Evolutionary conservation across 1,284 basidiomycete genomes (phyloP), one percentile per base, ranked within the genome.

Genomic region (Ganoderma leucocontextum): DNA sequence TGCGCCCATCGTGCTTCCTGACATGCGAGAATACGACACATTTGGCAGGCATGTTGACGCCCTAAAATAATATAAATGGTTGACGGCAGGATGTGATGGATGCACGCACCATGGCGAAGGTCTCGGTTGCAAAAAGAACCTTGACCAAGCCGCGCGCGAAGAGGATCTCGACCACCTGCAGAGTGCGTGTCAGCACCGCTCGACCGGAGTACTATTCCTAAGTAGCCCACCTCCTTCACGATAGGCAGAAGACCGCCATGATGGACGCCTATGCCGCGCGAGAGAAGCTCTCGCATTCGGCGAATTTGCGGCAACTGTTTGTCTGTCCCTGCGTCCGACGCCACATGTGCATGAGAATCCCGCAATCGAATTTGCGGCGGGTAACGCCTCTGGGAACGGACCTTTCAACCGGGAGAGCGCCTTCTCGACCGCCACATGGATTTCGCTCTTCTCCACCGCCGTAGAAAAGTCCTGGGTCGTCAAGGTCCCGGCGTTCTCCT

Each of bases 1-100:
- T 92, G 33, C 90, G 89, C 7, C 98, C 98, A 76, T 99, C 98
- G 78, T 99, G 97, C 79, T 99, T 99, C 64, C 96, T 89, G 63
- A 95, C 98, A 52, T 90, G 91, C 0, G 97, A 97, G 80, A 99
- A 99, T 1, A 99, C 98, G 1, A 99, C 98, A 73, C 92, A 95
- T 84, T 93, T 95, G 2, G 98, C 96, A 17, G 98, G 98, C 98
- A 99, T 99, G 81, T 99, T 99, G 69, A 99, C 98, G 59, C 96
- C 96, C 96, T 97, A 73, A 5, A 60, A 36, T 12, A 60, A 33
- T 9, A 33, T 44, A 2, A 55, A 52, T 29, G 12, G 57, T 71
- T 25, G 72, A 62, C n/a, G 67, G 29, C n/a, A 33, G 62, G 22
- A 33, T 35, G 19, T 25, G n/a, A 29, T 2, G 19, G 3, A 55